Percentiles rank a stretch among this genome's conserved stretches.
phyloP scores from a whole-genome alignment of 192 early-diverging fungal genomes.

The Dissophora ornata region DNA sequence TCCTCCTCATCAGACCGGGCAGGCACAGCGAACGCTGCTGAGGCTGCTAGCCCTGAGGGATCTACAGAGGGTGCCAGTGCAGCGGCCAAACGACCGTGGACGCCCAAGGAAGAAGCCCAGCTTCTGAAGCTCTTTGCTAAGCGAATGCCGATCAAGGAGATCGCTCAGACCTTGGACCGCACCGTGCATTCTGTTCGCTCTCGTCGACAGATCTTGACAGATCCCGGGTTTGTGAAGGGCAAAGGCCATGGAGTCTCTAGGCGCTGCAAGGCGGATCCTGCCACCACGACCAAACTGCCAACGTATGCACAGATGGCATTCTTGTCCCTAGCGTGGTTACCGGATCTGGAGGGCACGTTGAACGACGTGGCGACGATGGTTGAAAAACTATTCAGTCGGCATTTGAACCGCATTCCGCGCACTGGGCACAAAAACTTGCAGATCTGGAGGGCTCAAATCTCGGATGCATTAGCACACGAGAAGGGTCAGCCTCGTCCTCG shows the following conservation, averaged over 20 bases:
- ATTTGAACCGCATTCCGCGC: slow-evolving; percentile 46
- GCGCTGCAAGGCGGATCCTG: slow-evolving; percentile 29
- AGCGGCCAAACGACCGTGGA: slow-evolving; percentile 41
- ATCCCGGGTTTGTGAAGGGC: slow-evolving; percentile 52
- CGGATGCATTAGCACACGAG: slow-evolving; percentile 51
- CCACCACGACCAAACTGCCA: slow-evolving; percentile 32
- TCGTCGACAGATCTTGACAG: slow-evolving; percentile 45
- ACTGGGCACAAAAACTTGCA: slow-evolving; percentile 53
- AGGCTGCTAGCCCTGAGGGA: background rate
- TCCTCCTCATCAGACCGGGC: no score
- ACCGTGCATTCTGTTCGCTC: slow-evolving; percentile 50
- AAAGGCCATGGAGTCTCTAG: slow-evolving; percentile 40
- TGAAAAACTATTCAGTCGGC: slow-evolving; percentile 43
- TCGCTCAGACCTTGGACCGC: slow-evolving; percentile 32
- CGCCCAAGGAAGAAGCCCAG: slow-evolving; percentile 27
- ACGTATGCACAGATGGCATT: slow-evolving; percentile 55
- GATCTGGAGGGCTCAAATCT: slow-evolving; percentile 54
- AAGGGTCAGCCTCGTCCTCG: slow-evolving; percentile 50
- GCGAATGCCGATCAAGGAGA: slow-evolving; percentile 36
- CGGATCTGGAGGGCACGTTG: slow-evolving; percentile 35
- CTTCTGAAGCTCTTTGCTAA: slow-evolving; percentile 30
- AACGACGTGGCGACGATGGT: slow-evolving; percentile 52
- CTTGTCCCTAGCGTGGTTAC: slow-evolving; percentile 46
- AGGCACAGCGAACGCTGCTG: no score
- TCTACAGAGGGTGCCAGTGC: slow-evolving; percentile 1